Evolutionary conservation across 2,329 filamentous ascomycete genomes (phyloP).

Genomic region (Sphaerulina populicola): DNA sequence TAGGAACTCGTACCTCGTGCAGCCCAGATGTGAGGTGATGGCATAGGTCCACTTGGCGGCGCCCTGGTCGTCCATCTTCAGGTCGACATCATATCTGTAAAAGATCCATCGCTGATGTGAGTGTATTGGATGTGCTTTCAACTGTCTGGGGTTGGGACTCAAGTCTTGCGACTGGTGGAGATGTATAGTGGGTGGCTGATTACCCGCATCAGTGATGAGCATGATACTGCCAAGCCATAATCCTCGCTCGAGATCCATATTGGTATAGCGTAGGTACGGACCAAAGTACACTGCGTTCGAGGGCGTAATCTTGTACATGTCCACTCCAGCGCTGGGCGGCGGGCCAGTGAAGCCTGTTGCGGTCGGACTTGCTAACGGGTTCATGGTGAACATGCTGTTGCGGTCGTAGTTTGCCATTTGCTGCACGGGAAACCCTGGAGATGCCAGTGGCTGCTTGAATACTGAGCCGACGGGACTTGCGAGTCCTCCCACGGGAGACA

Average conservation of each 20-base stretch:
- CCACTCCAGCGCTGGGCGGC: constrained; percentile 80
- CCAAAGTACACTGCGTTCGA: constrained; percentile 98
- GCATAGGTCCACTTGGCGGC: constrained; percentile 93
- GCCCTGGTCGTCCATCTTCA: constrained; percentile 74
- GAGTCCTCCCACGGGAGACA: constrained; percentile 64
- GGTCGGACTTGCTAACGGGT: constrained; percentile 63
- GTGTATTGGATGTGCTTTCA: constrained; percentile 72
- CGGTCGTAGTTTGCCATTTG: constrained; percentile 70
- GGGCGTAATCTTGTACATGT: constrained; percentile 86
- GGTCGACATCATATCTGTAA: constrained; percentile 84
- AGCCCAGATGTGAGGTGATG: constrained; percentile 91
- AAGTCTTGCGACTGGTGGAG: constrained; percentile 84
- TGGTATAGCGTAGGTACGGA: constrained; percentile 87
- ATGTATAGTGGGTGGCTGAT: constrained; percentile 88
- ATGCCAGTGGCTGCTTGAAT: constrained; percentile 61
- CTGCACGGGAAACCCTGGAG: constrained; percentile 68
- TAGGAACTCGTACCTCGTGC: constrained; percentile 95
- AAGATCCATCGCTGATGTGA: constrained; percentile 92
- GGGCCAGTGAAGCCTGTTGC: constrained; percentile 78
- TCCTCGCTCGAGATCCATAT: constrained; percentile 90
- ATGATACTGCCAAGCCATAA: constrained; percentile 90
- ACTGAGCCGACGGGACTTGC: constrained; percentile 41
- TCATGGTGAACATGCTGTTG: constrained; percentile 76
- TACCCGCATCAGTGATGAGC: constrained; percentile 75
- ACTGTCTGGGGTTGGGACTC: constrained; percentile 78